Base-by-base conservation (phyloP, 1,284 basidiomycete species). In the Ustilago trichophora region DNA sequence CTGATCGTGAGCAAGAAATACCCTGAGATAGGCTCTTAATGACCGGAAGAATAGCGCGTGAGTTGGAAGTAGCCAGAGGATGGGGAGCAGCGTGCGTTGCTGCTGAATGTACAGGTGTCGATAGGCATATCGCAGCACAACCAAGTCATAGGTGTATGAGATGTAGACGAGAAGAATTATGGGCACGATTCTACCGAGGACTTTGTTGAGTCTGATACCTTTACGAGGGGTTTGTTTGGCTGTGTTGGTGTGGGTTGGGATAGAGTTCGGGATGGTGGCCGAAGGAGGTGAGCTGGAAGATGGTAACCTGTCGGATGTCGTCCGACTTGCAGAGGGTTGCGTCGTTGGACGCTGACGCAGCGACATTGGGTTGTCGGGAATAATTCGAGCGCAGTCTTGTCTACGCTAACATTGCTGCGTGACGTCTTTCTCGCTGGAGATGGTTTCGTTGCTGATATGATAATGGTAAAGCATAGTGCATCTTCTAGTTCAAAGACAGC, bases 111-210 rank as follows among this genome's bases (percentile, higher is more conserved):
- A 50, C 5, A 64, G 27, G n/a, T 56, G 41, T 16, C 50, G 46
- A 12, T 41, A 48, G 8, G 36, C 51, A 25, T 69, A 60, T 10
- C 56, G 56, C n/a, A 49, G 2, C 6, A 69, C 56, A 4, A 60
- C 56, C 3, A 63, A 48, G 16, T 64, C 52, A 32, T 69, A 69
- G 10, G 66, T 15, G 22, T 46, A 64, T 2, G 25, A n/a, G 16
- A 58, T 18, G 43, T 65, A 70, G 42, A 65, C 45, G 27, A 70
- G 57, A 4, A 70, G 36, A 35, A 70, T 65, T 48, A 70, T 12
- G 7, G 67, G 67, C 1, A 70, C 67, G 44, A 65, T 57, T 12
- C 67, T 40, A 7, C 67, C 67, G 0, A 70, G 53, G 22, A 69
- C 38, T 13, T 48, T 38, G 25, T 69, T 69, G 25, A 69, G 33